Base-by-base conservation (phyloP, 2,329 filamentous ascomycete genomes). In the Penicillium sp. region DNA sequence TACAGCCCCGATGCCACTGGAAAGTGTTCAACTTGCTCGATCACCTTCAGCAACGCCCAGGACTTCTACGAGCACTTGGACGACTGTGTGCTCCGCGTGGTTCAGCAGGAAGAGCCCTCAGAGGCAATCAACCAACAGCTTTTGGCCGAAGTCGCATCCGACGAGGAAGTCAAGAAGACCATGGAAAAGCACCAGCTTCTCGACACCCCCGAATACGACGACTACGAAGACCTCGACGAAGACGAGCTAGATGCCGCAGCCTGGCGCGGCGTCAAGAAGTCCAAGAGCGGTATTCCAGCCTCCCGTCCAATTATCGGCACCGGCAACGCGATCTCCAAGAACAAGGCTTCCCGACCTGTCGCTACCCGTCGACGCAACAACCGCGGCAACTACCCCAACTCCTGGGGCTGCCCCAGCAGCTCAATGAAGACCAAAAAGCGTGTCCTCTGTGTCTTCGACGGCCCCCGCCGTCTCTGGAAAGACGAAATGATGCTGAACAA, bases 341-440 rank as follows among this genome's bases (percentile, higher is more conserved):
- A 67, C 55, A 66, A 90, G 87, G 58, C 90, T 88, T 60, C 88
- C 88, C 38, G 81, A 73, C 57, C 79, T 29, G 70, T 75, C 24
- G 74, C 79, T 34, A 85, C 85, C 66, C 86, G 90, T 53, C 86
- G 90, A 52, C 90, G 91, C 76, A 96, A 95, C 82, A 93, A 91
- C 81, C 86, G 92, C 62, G 92, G 92, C 73, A 91, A 96, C 73
- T 97, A 96, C 72, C 94, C 94, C 11, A 86, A 90, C 0, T 92
- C 90, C 1, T 99, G 94, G 94, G 93, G 94, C 49, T 94, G 92
- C 67, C 85, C 92, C 59, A 87, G 90, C 67, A 89, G 91, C 67
- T 92, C 94, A 79, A 96, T 97, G 91, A 95, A 90, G 70, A 95
- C 96, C 86, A 97, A 95, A 85, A 97, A 97, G 84, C 90, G 94